phyloP scores from a whole-genome alignment of 2,329 filamentous ascomycete genomes.

The Ceratocystis cubensis region DNA sequence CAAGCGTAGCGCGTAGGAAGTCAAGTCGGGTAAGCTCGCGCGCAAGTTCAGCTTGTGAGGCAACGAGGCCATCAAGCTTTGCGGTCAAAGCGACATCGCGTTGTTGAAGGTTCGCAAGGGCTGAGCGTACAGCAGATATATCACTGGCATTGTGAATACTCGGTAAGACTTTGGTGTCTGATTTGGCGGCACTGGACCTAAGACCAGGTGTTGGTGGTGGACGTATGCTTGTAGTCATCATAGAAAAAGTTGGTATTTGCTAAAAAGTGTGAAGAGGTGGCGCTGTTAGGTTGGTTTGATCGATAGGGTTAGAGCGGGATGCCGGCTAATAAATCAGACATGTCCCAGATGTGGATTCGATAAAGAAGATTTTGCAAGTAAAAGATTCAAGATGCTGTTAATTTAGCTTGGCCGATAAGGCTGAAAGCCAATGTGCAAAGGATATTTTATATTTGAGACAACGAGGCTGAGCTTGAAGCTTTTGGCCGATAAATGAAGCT shows the following conservation, averaged over 20 bases:
- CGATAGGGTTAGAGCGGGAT: background rate
- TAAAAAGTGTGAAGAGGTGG: background rate
- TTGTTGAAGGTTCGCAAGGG: slow-evolving; percentile 60
- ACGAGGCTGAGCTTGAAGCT: slow-evolving; percentile 5
- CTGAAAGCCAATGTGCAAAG: background rate
- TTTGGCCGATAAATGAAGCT: background rate
- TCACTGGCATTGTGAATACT: slow-evolving; percentile 58
- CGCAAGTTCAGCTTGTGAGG: slow-evolving; percentile 73
- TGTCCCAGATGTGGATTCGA: background rate
- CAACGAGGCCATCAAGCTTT: slow-evolving; percentile 62
- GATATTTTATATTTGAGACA: background rate
- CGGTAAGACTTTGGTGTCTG: slow-evolving; percentile 24
- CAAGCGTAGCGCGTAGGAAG: slow-evolving; percentile 74
- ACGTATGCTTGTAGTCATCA: slow-evolving; percentile 14
- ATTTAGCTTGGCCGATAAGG: background rate
- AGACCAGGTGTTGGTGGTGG: slow-evolving; percentile 19
- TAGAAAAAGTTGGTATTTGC: slow-evolving; percentile 18
- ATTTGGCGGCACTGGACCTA: slow-evolving; percentile 18
- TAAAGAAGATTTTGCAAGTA: background rate
- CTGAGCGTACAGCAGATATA: slow-evolving; percentile 65
- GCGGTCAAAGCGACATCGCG: slow-evolving; percentile 63
- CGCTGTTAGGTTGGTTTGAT: background rate
- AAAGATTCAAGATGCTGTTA: background rate
- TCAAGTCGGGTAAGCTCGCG: slow-evolving; percentile 81
- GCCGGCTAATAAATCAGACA: background rate